A percentile compares a stretch with the other conserved stretches of the same genome.
Evolutionary conservation across 192 early-diverging fungal species (phyloP).

Genomic region (Backusella parvicylindrica): DNA sequence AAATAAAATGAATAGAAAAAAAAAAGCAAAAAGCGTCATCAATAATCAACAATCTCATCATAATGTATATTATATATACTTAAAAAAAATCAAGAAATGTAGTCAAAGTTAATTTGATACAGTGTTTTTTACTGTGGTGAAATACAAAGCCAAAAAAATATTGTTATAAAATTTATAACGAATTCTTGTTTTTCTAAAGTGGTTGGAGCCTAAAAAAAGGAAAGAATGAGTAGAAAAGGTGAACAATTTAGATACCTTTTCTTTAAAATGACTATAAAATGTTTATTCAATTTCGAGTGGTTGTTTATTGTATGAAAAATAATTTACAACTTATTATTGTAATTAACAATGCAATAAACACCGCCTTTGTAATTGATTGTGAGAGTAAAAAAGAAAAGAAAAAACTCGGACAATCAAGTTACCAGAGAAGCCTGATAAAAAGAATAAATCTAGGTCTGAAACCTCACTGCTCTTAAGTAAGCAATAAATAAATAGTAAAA

Average conservation of each 20-base stretch:
- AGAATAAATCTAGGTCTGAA: background rate
- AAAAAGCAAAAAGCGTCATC: too few species aligned
- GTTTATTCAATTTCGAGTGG: background rate
- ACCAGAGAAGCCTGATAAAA: background rate
- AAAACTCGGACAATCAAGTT: background rate
- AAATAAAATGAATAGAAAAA: too few species aligned
- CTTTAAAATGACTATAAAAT: background rate
- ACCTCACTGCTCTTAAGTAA: background rate
- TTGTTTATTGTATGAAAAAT: background rate
- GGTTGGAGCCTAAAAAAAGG: too few species aligned
- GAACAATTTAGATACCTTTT: background rate
- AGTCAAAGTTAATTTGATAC: too few species aligned
- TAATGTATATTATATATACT: too few species aligned
- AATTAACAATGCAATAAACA: background rate
- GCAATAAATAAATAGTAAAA: background rate
- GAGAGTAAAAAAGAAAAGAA: background rate
- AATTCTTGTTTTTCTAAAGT: too few species aligned
- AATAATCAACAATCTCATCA: too few species aligned
- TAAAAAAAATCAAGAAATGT: too few species aligned
- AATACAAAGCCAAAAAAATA: too few species aligned
- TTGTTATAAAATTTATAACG: too few species aligned
- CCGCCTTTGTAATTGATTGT: background rate
- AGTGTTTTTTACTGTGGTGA: too few species aligned
- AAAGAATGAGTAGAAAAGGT: background rate
- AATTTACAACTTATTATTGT: background rate